Evolutionary conservation across 169 alveolate genomes (phyloP), one percentile per base, ranked within the genome.

Genomic region (Eimeria necatrix): DNA sequence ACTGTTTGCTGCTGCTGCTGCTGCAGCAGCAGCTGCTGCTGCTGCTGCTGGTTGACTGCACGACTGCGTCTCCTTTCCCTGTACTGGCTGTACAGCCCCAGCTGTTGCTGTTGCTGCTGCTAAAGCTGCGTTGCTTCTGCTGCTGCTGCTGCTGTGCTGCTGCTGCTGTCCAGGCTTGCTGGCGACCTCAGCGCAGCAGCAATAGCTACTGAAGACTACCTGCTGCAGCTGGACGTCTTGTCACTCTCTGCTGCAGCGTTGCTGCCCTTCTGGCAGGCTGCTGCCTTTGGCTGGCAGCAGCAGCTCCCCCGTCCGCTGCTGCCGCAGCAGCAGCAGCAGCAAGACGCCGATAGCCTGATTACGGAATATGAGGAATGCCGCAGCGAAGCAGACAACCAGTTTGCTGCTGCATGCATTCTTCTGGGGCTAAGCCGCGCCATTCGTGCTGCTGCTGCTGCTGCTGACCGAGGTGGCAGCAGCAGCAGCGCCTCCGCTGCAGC

Each of bases 261-360:
- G 89, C 89, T 80, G 89, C 89, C 89, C 49, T 80, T 80, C 71
- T 80, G 89, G 89, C 56, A 9, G 60, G 60, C 84, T 46, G 84
- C 84, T 46, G 84, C 84, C 84, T 73, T 73, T 24, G 84, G 4
- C n/a, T 22, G 53, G 52, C 41, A 32, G 41, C 41, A 32, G 41
- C 41, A 32, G 41, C 41, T 32, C 41, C 2, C 41, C 41, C 68
- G 4, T 0, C 68, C 68, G 68, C 20, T 18, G 12, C 22, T 18
- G 20, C 20, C 2, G 20, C 68, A 56, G 68, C 68, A 41, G 83
- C 68, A 41, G 83, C 83, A 71, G 83, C 83, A 71, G 83, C 83
- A 56, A 18, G 20, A 56, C 20, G 2, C 20, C 26, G 89, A 80
- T 3, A 52, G 52, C 22, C 89, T 80, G 49, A 18, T 80, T 10